Base-by-base conservation (phyloP, 345 rosid genomes). In the Hypericum perforatum region DNA sequence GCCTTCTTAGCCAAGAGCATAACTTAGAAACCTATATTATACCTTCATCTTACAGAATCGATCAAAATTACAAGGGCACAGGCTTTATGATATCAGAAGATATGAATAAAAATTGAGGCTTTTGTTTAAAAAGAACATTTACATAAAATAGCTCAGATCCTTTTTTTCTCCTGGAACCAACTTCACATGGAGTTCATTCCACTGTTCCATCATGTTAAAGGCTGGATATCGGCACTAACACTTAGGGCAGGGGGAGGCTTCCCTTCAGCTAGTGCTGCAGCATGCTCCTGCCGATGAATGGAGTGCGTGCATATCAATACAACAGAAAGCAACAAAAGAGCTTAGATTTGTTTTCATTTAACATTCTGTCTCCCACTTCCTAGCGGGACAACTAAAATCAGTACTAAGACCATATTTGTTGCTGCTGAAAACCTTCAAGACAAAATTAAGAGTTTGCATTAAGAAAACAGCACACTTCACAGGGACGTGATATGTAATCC, bases 171-270 rank as follows among this genome's bases (percentile, higher is more conserved):
- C 95, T 76, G 7, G 95, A 90, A 9, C 94, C 97, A 9, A 86
- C 94, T 74, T 86, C 95, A 0, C 97, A 7, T 84, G 82, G 13
- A 80, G 85, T 66, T 90, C 87, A 15, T 86, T 90, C 95, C 95
- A 90, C 56, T 90, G 81, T 47, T 67, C 91, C 0, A 73, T 86
- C 95, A 84, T 86, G 77, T 78, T 86, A 90, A 69, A 65, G 91
- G 69, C 59, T 95, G 78, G 52, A 86, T 70, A 56, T 86, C 95
- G 38, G 66, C 67, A 61, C 86, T 77, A 11, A 83, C n/a, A 53
- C 82, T 75, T 65, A 80, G 66, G 41, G 89, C 76, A 1, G 97
- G 97, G 39, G 83, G 68, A 57, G 75, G 76, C 62, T 80, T 78
- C 41, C 91, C 86, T 63, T 90, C 91, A 32, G 80, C 91, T 52